These are phyloP conservation scores for Nicotiana paniculata DNA, from an alignment of 257 asterid species.

Conservation along the genomic window DNA sequence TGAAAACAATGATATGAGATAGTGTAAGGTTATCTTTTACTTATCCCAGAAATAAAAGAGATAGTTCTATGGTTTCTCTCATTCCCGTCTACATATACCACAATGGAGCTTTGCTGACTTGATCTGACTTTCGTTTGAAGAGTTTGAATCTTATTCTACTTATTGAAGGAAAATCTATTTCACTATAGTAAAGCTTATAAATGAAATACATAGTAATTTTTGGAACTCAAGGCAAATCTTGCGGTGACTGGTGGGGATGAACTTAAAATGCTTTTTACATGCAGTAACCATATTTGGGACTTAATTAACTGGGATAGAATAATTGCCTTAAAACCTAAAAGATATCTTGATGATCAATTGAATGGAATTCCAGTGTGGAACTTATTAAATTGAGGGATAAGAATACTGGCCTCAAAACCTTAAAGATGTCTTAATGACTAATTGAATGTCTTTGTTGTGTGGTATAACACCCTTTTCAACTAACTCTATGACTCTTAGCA, in stretches of 20 bases:
- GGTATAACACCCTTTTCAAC: not conserved
- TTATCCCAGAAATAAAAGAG: not conserved
- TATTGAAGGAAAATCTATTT: slow-evolving; percentile 3
- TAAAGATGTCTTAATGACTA: not conserved
- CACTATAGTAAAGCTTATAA: not conserved
- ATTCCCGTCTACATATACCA: not conserved
- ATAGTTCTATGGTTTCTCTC: not conserved
- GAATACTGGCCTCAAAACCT: not conserved
- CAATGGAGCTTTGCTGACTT: not conserved
- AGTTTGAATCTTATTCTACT: not conserved
- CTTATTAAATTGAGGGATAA: not conserved
- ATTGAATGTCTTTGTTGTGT: not conserved
- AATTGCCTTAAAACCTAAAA: slow-evolving; percentile 1
- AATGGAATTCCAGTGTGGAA: not conserved
- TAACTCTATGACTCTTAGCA: not conserved
- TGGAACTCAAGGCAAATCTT: not conserved
- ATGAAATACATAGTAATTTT: not conserved
- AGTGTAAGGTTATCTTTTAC: not conserved
- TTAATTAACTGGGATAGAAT: not conserved
- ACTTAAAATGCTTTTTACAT: not conserved
- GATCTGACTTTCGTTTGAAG: not conserved
- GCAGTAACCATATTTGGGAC: not conserved
- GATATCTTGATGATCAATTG: not conserved
- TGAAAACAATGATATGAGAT: not conserved
- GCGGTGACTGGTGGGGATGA: not conserved